Percentiles rank a stretch among this genome's conserved stretches.
Conservation (phyloP, 1,284 basidiomycete genomes). For the Trichosporon sp. region DNA sequence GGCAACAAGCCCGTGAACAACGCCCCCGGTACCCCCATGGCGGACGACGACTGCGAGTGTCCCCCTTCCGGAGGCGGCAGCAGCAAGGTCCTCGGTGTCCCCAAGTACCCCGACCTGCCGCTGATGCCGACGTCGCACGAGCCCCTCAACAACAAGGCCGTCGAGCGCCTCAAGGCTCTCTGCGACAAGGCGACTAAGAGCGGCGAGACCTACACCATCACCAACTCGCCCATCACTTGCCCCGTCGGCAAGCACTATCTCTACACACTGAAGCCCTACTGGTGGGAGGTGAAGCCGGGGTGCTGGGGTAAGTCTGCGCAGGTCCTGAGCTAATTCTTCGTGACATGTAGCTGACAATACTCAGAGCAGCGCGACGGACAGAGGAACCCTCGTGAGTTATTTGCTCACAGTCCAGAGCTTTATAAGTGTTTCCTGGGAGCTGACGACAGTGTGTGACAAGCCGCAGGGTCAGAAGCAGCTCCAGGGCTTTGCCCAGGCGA, state of each 20-base stretch:
- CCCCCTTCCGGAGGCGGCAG: background rate
- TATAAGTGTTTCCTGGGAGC: background rate
- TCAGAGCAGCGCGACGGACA: conserved; percentile 44
- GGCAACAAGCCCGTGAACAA: background rate
- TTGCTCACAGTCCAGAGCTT: background rate
- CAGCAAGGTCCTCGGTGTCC: conserved; percentile 18
- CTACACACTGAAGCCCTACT: conserved; percentile 45
- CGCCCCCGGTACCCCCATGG: conserved; percentile 1
- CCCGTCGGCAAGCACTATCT: conserved; percentile 41
- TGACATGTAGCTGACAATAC: conserved; percentile 8
- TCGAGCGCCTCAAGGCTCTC: conserved; percentile 28
- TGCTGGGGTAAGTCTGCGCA: conserved; percentile 37
- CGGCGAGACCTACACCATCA: conserved; percentile 37
- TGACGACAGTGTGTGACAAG: conserved; percentile 35
- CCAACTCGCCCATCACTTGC: conserved; percentile 35
- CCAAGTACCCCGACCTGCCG: conserved; percentile 35
- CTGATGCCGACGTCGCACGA: conserved; percentile 18
- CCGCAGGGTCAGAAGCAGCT: conserved; percentile 44
- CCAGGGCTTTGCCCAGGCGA: conserved; percentile 28
- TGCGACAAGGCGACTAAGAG: conserved; percentile 24
- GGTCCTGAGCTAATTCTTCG: no score
- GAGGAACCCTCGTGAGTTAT: conserved; percentile 43
- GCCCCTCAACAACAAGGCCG: background rate
- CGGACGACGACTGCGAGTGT: conserved; percentile 15
- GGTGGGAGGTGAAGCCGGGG: conserved; percentile 37